Conservation (phyloP, 148 eudicot genomes). For the Cornus suecica region DNA sequence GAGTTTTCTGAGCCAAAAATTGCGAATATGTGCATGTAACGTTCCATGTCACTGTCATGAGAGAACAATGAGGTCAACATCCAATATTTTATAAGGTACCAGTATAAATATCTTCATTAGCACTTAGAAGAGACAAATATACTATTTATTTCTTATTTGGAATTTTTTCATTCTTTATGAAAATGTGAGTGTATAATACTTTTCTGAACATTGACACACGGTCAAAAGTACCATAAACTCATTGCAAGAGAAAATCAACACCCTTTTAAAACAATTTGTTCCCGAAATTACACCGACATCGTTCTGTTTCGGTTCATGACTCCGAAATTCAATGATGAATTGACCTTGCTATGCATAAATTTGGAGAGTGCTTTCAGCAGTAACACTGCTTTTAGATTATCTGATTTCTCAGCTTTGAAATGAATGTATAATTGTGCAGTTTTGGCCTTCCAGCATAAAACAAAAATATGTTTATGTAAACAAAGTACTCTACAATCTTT, state of each 20-base stretch:
- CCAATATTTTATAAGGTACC: neutral
- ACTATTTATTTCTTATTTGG: neutral
- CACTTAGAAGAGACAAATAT: neutral
- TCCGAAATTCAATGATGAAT: too few relatives aligned
- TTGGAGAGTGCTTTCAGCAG: too few relatives aligned
- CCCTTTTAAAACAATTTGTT: neutral
- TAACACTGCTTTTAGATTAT: too few relatives aligned
- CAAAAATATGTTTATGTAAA: neutral
- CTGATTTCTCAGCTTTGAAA: too few relatives aligned
- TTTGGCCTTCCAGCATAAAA: too few relatives aligned
- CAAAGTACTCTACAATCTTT: neutral
- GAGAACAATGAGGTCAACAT: conserved; percentile 6
- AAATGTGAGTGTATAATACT: neutral
- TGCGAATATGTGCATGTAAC: conserved; percentile 65
- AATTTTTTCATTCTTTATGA: too few relatives aligned
- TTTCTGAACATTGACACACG: neutral
- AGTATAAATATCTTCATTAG: neutral
- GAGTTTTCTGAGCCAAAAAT: conserved; percentile 56
- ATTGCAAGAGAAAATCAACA: neutral
- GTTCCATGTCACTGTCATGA: conserved; percentile 67
- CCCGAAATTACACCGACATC: neutral
- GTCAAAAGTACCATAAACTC: neutral
- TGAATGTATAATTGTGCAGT: too few relatives aligned
- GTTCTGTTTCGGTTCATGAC: neutral
- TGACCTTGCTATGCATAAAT: too few relatives aligned